These are phyloP conservation scores for Penicillium italicum DNA, from an alignment of 2,329 filamentous ascomycete genomes.

Conservation along the genomic window DNA sequence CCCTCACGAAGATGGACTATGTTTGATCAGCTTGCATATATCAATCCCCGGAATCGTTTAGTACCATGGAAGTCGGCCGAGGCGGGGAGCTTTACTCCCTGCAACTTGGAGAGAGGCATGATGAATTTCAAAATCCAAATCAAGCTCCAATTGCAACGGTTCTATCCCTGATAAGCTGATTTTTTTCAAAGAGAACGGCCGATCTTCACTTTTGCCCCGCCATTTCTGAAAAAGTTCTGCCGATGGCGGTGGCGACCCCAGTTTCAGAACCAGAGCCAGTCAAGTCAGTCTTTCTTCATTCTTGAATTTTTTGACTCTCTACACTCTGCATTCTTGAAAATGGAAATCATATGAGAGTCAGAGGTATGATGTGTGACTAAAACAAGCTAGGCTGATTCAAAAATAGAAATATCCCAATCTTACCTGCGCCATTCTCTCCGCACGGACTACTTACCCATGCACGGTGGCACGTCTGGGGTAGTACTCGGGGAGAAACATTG, in stretches of 20 bases:
- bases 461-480: neutral
- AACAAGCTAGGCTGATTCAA: neutral
- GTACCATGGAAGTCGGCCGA: slow-evolving; percentile 61
- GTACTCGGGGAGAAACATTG: neutral
- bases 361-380: neutral
- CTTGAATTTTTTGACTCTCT: neutral
- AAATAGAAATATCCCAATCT: neutral
- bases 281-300: neutral
- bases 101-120: slow-evolving; percentile 36
- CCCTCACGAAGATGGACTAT: slow-evolving; percentile 66
- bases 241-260: slow-evolving; percentile 21
- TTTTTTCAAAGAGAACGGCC: neutral
- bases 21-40: slow-evolving; percentile 11
- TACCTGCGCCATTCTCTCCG: too few relatives aligned
- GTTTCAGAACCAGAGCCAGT: too few relatives aligned
- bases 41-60: slow-evolving; percentile 1
- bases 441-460: neutral
- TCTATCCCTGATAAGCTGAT: neutral
- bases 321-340: neutral
- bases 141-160: slow-evolving; percentile 2
- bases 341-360: neutral
- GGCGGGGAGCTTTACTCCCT: slow-evolving; percentile 54
- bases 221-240: slow-evolving; percentile 27
- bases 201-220: slow-evolving; percentile 23
- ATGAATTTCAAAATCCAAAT: neutral